These are phyloP conservation scores for Annulohypoxylon maeteangense DNA, from an alignment of 495 filamentous ascomycete genomes.

Conservation along the genomic window DNA sequence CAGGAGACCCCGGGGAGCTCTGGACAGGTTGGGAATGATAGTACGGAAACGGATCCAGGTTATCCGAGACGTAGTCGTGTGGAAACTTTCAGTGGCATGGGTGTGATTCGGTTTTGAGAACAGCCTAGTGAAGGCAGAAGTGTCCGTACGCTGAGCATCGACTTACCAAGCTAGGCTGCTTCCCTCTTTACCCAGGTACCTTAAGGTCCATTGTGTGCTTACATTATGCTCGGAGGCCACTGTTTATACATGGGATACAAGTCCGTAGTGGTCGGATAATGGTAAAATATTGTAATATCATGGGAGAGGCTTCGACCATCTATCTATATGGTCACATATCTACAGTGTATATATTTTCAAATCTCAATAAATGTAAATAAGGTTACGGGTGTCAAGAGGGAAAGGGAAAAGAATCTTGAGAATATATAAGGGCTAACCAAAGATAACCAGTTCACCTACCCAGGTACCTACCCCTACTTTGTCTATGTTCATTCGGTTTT, in stretches of 20 bases:
- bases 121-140: neutral
- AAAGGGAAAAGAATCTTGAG: neutral
- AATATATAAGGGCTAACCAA: too few relatives aligned
- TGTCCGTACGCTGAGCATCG: neutral
- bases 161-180: too few relatives aligned
- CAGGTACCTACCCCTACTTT: too few relatives aligned
- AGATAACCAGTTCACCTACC: too few relatives aligned
- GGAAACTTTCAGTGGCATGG: neutral
- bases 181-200: neutral
- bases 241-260: neutral
- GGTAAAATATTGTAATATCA: neutral
- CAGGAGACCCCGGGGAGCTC: slow-evolving; percentile 20
- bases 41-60: neutral
- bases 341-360: neutral
- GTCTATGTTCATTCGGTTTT: too few relatives aligned
- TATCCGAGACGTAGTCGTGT: neutral
- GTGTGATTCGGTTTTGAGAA: neutral
- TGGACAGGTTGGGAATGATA: neutral
- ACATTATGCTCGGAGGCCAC: too few relatives aligned
- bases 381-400: neutral
- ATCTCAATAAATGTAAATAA: neutral
- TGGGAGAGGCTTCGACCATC: neutral
- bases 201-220: too few relatives aligned
- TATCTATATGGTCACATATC: neutral
- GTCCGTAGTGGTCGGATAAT: neutral